Percentiles rank a stretch among this genome's conserved stretches.
These are phyloP conservation scores for Tephrocybe sp. DNA, from an alignment of 768 basidiomycete species.

Conservation along the genomic window DNA sequence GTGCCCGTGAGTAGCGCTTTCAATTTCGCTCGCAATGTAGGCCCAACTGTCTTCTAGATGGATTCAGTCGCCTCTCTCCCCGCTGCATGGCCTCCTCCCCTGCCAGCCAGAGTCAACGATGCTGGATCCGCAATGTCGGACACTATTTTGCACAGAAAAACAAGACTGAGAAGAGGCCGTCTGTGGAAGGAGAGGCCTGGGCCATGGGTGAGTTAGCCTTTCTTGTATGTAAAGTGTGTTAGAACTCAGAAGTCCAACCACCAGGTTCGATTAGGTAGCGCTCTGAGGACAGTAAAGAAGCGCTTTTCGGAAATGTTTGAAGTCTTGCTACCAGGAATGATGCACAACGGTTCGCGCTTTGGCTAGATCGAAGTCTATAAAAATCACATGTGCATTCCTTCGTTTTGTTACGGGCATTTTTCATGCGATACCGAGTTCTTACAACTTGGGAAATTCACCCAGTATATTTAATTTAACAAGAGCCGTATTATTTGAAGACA, in stretches of 20 bases:
- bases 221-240: not conserved
- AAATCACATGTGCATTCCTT: too few species aligned
- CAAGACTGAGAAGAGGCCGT: constrained; percentile 5
- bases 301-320: not conserved
- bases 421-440: too few species aligned
- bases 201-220: not conserved
- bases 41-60: not conserved
- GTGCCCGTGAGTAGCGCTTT: not conserved
- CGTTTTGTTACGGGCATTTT: too few species aligned
- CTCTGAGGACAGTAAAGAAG: not conserved
- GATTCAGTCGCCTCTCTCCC: constrained; percentile 4
- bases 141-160: not conserved
- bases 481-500: too few species aligned
- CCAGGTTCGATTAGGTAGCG: not conserved
- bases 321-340: not conserved
- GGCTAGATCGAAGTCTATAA: too few species aligned
- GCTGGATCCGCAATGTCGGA: not conserved
- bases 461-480: too few species aligned
- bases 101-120: not conserved
- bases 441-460: too few species aligned
- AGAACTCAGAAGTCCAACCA: not conserved
- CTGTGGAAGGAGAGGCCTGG: not conserved
- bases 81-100: not conserved
- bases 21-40: not conserved
- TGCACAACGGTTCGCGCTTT: too few species aligned